Evolutionary conservation across 345 rosid species (phyloP).

Genomic region (Geranium brycei): DNA sequence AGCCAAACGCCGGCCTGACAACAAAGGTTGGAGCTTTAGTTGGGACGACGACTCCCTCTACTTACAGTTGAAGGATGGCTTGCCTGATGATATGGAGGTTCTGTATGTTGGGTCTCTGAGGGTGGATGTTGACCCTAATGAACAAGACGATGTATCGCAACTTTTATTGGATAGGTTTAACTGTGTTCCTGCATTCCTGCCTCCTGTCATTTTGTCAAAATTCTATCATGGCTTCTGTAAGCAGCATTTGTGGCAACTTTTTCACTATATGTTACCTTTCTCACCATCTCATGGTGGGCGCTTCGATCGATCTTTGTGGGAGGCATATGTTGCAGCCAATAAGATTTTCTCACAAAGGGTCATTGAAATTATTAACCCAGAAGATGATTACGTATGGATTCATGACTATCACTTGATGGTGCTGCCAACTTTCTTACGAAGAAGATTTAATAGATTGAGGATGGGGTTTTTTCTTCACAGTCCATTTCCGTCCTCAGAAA

Average conservation of each 20-base stretch:
- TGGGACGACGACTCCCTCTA: constrained; percentile 62
- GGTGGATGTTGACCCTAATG: constrained; percentile 41
- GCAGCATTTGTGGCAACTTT: constrained; percentile 75
- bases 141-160: constrained; percentile 66
- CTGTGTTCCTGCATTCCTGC: constrained; percentile 66
- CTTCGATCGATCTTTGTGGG: constrained; percentile 64
- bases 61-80: constrained; percentile 59
- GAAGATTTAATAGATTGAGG: constrained; percentile 49
- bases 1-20: constrained; percentile 66
- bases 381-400: constrained; percentile 67
- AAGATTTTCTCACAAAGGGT: constrained; percentile 62
- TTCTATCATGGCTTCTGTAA: constrained; percentile 69
- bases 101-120: constrained; percentile 51
- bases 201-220: constrained; percentile 44
- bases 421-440: constrained; percentile 59
- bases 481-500: constrained; percentile 72
- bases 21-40: constrained; percentile 66
- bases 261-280: constrained; percentile 68
- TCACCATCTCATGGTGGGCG: constrained; percentile 55
- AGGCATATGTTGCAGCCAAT: constrained; percentile 66
- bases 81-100: constrained; percentile 74
- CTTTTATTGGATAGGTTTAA: constrained; percentile 58
- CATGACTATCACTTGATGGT: constrained; percentile 83
- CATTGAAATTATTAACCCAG: constrained; percentile 63
- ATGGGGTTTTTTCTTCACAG: constrained; percentile 74